Evolutionary conservation across 768 basidiomycete species (phyloP).

Genomic region (Omphalotus guepiniiformis): DNA sequence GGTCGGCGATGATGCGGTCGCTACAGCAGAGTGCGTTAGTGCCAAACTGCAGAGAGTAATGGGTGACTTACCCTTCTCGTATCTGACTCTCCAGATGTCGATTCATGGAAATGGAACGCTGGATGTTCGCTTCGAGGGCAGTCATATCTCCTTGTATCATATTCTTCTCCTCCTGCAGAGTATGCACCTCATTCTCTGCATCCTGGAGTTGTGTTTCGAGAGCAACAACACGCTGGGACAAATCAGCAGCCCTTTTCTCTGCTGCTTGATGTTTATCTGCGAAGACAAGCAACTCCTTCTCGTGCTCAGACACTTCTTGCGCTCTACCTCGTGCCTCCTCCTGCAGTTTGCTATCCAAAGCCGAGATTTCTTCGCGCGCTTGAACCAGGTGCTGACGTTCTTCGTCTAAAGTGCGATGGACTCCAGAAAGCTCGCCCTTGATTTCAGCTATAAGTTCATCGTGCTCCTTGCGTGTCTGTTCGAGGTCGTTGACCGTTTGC

Average conservation of each 20-base stretch:
- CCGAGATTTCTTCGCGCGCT: constrained; percentile 30
- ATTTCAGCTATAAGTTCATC: constrained; percentile 19
- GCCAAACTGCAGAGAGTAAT: constrained; percentile 5
- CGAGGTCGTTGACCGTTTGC: constrained; percentile 15
- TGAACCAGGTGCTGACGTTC: constrained; percentile 16
- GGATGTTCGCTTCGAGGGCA: constrained; percentile 57
- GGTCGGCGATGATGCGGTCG: constrained; percentile 34
- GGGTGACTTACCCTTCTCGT: constrained; percentile 50
- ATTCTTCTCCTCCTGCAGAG: constrained; percentile 46
- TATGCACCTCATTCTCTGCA: constrained; percentile 29
- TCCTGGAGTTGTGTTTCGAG: constrained; percentile 39
- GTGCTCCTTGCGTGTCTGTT: constrained; percentile 14
- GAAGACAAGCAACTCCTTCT: constrained; percentile 26
- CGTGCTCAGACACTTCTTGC: constrained; percentile 28
- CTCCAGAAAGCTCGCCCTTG: constrained; percentile 14
- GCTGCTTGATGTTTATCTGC: constrained; percentile 24
- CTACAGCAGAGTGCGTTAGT: constrained; percentile 27
- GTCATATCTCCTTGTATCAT: constrained; percentile 54
- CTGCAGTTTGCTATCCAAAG: constrained; percentile 26
- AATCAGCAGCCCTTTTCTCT: constrained; percentile 28
- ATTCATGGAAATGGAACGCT: constrained; percentile 56
- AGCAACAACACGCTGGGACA: constrained; percentile 31
- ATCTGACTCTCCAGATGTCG: constrained; percentile 62
- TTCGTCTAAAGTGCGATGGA: background rate
- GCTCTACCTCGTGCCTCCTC: constrained; percentile 30